A percentile compares a stretch with the other conserved stretches of the same genome.
These are phyloP conservation scores for Rhodotorula graminis DNA, from an alignment of 768 basidiomycete species.

Conservation along the genomic window DNA sequence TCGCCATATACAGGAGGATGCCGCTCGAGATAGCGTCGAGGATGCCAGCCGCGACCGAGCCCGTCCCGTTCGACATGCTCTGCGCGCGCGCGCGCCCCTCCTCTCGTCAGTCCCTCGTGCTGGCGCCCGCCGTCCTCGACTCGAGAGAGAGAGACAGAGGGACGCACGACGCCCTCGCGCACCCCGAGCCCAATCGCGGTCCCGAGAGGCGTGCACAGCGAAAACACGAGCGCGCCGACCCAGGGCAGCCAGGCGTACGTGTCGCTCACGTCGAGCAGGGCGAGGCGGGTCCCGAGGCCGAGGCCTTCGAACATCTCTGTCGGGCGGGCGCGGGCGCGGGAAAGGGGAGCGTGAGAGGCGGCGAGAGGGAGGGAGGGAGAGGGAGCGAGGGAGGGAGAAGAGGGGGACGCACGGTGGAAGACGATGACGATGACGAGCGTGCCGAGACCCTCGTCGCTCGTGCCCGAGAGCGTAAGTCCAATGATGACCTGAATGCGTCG, in stretches of 20 bases:
- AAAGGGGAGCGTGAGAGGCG: no score
- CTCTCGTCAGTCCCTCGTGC: no score
- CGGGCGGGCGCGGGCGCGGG: no score
- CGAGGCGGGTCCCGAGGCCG: conserved; percentile 43
- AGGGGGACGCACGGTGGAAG: conserved; percentile 40
- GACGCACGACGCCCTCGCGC: conserved; percentile 33
- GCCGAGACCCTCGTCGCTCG: conserved; percentile 44
- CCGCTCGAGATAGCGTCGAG: conserved; percentile 42
- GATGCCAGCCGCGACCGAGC: conserved; percentile 33
- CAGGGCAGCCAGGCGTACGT: conserved; percentile 26
- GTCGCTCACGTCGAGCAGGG: conserved; percentile 41
- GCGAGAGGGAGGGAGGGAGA: no score
- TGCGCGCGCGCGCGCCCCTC: no score
- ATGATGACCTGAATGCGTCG: neutral
- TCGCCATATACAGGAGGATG: conserved; percentile 40
- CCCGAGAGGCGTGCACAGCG: conserved; percentile 43
- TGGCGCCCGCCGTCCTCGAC: no score
- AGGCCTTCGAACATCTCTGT: conserved; percentile 38
- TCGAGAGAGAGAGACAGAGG: neutral
- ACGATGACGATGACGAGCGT: conserved; percentile 46
- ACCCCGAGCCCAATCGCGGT: conserved; percentile 39
- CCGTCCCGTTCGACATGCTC: conserved; percentile 27
- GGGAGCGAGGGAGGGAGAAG: no score
- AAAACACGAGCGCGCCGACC: conserved; percentile 35
- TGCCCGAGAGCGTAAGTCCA: conserved; percentile 25